A percentile compares a stretch with the other conserved stretches of the same genome.
Conservation (phyloP, 805 yeast genomes). For the Candida schatavii region DNA sequence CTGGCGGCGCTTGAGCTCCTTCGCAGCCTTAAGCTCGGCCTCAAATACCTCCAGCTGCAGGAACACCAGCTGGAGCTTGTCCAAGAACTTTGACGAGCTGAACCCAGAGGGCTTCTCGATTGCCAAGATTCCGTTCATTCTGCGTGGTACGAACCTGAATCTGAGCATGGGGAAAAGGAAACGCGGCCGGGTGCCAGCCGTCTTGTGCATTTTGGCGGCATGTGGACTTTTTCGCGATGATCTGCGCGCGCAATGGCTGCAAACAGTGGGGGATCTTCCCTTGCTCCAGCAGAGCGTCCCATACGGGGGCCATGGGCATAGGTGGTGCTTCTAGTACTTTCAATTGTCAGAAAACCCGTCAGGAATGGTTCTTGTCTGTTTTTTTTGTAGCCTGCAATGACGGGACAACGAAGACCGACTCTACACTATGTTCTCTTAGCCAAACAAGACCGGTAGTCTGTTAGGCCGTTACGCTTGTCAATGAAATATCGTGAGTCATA, state of each 20-base stretch:
- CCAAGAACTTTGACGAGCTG: conserved; percentile 72
- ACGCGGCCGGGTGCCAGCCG: neutral
- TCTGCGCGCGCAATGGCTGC: neutral
- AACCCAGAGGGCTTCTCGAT: conserved; percentile 85
- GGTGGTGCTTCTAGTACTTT: too few species aligned
- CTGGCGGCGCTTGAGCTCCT: conserved; percentile 42
- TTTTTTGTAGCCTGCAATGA: too few species aligned
- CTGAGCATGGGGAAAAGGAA: neutral
- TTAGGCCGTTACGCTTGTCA: too few species aligned
- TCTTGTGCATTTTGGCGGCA: neutral
- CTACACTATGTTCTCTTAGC: too few species aligned
- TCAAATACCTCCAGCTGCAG: conserved; percentile 58
- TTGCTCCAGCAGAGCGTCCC: too few species aligned
- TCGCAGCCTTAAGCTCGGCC: conserved; percentile 49
- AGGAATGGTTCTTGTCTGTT: too few species aligned
- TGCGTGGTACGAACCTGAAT: conserved; percentile 9
- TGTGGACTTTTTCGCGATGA: neutral
- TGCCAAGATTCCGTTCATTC: conserved; percentile 92
- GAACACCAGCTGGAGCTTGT: conserved; percentile 61
- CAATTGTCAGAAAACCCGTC: too few species aligned
- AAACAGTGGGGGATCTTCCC: too few species aligned
- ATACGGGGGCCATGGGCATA: too few species aligned
- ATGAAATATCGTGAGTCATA: too few species aligned
- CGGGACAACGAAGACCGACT: too few species aligned
- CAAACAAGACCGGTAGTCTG: too few species aligned